A percentile compares a stretch with the other conserved stretches of the same genome.
These are phyloP conservation scores for Diaporthe australafricana DNA, from an alignment of 2,329 filamentous ascomycete species.

Conservation along the genomic window DNA sequence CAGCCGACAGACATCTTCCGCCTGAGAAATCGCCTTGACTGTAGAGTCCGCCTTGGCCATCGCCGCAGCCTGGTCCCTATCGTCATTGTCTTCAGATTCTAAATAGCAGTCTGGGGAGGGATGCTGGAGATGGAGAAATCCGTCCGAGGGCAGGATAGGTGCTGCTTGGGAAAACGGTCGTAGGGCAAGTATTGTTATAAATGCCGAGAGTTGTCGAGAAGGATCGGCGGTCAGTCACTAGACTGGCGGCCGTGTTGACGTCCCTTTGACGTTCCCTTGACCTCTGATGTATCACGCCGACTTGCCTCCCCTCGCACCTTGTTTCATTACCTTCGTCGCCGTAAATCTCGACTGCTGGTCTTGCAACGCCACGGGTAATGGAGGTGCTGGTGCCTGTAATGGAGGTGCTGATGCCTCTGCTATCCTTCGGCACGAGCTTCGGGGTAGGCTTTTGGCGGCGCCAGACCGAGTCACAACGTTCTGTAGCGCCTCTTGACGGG, in stretches of 20 bases:
- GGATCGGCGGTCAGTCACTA: not conserved
- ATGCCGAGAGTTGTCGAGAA: not conserved
- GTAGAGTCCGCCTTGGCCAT: slow-evolving; percentile 3
- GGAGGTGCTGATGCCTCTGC: not conserved
- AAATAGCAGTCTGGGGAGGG: not conserved
- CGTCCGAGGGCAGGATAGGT: not conserved
- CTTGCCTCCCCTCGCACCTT: slow-evolving; percentile 4
- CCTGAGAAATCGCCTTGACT: slow-evolving; percentile 7
- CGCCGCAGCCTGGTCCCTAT: not conserved
- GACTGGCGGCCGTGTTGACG: not conserved
- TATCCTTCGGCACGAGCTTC: not conserved
- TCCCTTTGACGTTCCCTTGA: slow-evolving; percentile 1
- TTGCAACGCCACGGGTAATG: not conserved
- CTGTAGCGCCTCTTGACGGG: not conserved
- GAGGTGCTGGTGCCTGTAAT: not conserved
- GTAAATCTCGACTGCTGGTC: not conserved
- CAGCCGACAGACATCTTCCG: slow-evolving; percentile 6
- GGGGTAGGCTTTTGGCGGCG: not conserved
- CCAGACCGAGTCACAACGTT: not conserved
- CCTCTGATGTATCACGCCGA: slow-evolving; percentile 3
- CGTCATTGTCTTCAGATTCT: not conserved
- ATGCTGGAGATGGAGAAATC: not conserved
- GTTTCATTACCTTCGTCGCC: not conserved
- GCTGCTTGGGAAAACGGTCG: not conserved
- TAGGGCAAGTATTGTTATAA: not conserved